These are phyloP conservation scores for Triglochin maritima DNA, from an alignment of 106 monocot species.

Conservation along the genomic window DNA sequence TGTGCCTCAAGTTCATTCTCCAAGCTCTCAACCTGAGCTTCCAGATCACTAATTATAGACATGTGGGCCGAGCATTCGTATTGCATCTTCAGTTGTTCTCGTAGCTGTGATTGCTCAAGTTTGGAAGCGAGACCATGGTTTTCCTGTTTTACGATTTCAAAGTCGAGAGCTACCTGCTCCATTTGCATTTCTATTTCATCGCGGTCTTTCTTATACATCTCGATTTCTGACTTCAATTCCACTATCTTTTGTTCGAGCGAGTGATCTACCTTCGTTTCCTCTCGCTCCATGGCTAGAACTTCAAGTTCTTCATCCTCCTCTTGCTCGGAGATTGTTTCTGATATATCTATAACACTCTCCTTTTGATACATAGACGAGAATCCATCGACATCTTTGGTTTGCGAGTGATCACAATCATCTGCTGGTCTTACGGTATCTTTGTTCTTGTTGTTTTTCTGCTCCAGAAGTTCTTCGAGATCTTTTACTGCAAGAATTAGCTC, in stretches of 20 bases:
- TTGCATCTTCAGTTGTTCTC: constrained; percentile 91
- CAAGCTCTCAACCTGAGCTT: constrained; percentile 60
- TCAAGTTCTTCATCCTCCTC: constrained; percentile 43
- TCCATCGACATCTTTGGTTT: constrained; percentile 5
- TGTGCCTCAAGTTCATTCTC: constrained; percentile 72
- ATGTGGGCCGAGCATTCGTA: constrained; percentile 88
- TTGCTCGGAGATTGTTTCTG: constrained; percentile 19
- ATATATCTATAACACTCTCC: constrained; percentile 19
- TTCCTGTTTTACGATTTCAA: constrained; percentile 96
- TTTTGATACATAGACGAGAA: constrained; percentile 6
- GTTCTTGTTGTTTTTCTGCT: constrained; percentile 42
- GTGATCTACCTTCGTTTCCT: constrained; percentile 12
- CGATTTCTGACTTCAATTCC: constrained; percentile 59
- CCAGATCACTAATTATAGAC: constrained; percentile 79
- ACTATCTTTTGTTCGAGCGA: constrained; percentile 45
- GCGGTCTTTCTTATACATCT: constrained; percentile 80
- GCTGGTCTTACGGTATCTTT: constrained; percentile 10
- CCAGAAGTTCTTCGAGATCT: constrained; percentile 83
- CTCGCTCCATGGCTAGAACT: constrained; percentile 29
- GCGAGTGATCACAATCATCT: constrained; percentile 15
- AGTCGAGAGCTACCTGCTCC: constrained; percentile 97
- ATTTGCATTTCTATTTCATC: constrained; percentile 93
- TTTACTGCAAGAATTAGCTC: constrained; percentile 78
- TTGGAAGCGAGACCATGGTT: constrained; percentile 68
- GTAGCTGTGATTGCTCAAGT: constrained; percentile 72